Evolutionary conservation across 2,329 filamentous ascomycete genomes (phyloP), one percentile per base, ranked within the genome.

Genomic region (Septoria petroselini): DNA sequence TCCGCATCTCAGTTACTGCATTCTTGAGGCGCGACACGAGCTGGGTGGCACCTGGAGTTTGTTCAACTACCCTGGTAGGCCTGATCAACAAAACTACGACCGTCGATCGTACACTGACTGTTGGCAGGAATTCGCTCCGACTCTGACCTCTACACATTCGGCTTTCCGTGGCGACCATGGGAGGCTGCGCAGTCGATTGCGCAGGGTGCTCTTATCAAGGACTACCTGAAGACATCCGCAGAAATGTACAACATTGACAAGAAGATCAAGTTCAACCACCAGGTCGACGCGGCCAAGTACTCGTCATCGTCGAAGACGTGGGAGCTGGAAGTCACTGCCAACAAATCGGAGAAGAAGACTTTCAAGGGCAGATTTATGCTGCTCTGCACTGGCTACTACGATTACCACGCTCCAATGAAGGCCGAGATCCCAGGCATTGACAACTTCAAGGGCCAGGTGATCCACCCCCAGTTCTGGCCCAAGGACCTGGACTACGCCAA

Each of bases 11-110:
- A 77, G 68, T 2, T 90, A 86, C 63, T 74, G 78, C 9, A 79
- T 91, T 19, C 75, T 91, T 12, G 87, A 91, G 66, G 76, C 75
- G 1, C 81, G 87, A 27, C 72, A 76, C 41, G 71, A 74, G 19
- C 73, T 91, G 4, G 87, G 87, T 1, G 87, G 88, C 1, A 91
- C 87, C 0, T 91, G 87, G 87, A 82, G 85, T 60, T 70, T 90
- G 2, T 91, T 89, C 71, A 79, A 76, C 33, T 91, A 89, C 59
- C 86, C 85, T 0, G 63, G 57, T 58, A 41, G 31, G 41, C 19
- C 34, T 2, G 21, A 6, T 12, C 9, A 14, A 14, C 5, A 14
- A 17, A 14, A 12, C 37, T 6, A 29, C 27, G 19, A 11, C 9
- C 2, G 7, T 11, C n/a, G 9, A 21, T 17, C 15, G 7, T 18